Evolutionary conservation across 75 land plant species (phyloP).

Genomic region (Cunninghamia lanceolata): DNA sequence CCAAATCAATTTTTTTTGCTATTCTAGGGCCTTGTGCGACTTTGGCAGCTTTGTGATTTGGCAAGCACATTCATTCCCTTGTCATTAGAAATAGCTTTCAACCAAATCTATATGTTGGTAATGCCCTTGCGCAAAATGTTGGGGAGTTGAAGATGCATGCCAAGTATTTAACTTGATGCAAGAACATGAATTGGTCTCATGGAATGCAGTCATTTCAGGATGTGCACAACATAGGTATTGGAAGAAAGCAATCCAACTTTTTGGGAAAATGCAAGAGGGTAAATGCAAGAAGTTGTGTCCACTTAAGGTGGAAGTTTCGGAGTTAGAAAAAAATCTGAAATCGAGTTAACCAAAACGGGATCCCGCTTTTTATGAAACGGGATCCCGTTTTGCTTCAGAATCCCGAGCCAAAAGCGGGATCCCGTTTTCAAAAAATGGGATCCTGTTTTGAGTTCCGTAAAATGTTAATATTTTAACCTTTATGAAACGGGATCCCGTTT

Average conservation of each 20-base stretch:
- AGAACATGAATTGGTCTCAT: constrained; percentile 11
- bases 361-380: too few species aligned
- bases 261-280: constrained; percentile 12
- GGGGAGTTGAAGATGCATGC: constrained; percentile 14
- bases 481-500: too few species aligned
- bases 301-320: too few species aligned
- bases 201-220: constrained; percentile 24
- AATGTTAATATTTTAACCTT: too few species aligned
- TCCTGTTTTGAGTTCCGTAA: too few species aligned
- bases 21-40: background rate
- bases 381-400: too few species aligned
- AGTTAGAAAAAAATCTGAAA: too few species aligned
- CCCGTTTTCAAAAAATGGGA: too few species aligned
- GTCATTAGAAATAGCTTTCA: constrained; percentile 3
- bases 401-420: too few species aligned
- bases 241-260: background rate
- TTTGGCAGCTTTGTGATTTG: background rate
- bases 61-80: background rate
- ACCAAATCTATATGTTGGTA: constrained; percentile 12
- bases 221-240: constrained; percentile 16
- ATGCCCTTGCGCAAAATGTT: constrained; percentile 17
- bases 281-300: too few species aligned
- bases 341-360: too few species aligned
- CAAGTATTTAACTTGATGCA: background rate
- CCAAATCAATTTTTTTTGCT: too few species aligned